Evolutionary conservation across 2,329 filamentous ascomycete species (phyloP).

Genomic region (Sporothrix pallida): DNA sequence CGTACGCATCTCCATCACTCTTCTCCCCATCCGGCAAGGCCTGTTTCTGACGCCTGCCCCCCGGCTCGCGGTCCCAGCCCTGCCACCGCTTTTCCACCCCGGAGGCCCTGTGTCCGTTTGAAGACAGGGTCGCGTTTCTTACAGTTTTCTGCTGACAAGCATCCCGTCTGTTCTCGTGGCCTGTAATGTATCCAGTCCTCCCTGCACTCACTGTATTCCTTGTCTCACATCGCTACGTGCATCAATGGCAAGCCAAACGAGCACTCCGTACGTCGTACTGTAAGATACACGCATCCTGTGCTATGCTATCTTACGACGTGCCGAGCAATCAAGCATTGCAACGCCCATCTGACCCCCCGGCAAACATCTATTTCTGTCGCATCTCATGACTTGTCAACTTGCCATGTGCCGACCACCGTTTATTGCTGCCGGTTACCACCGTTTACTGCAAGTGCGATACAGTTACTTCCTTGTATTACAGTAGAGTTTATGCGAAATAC

Average conservation of each 20-base stretch:
- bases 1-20: not conserved
- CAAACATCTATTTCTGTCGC: constrained; percentile 2
- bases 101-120: not conserved
- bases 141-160: not conserved
- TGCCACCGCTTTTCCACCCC: not conserved
- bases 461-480: no score
- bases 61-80: constrained; percentile 26
- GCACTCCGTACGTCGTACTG: not conserved
- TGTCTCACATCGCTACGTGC: not conserved
- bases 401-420: constrained; percentile 7
- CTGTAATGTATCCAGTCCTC: no score
- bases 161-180: no score
- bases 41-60: not conserved
- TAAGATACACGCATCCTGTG: constrained; percentile 3
- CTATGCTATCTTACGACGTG: not conserved
- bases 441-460: no score
- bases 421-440: no score
- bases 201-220: not conserved
- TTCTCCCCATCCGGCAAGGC: constrained; percentile 5
- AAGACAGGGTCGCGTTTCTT: not conserved
- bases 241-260: constrained; percentile 7
- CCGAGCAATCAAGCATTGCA: not conserved
- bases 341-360: not conserved
- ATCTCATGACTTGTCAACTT: not conserved
- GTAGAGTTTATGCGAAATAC: no score